phyloP scores from a whole-genome alignment of 495 filamentous ascomycete genomes.

The Penicillium silybi region DNA sequence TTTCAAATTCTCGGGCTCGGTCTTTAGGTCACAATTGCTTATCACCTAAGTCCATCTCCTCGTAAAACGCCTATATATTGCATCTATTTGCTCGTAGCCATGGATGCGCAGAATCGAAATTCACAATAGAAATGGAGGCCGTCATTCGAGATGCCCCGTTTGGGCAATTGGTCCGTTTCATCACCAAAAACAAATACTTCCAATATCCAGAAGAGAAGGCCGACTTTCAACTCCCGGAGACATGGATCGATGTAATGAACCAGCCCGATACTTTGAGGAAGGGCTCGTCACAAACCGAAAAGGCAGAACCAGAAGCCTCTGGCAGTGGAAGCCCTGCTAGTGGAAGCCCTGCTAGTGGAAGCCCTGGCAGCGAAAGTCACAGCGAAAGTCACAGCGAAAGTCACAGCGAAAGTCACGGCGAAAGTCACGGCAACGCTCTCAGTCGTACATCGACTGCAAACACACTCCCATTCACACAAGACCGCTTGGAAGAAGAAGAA shows the following conservation, averaged over 20 bases:
- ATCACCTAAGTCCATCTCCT: not conserved
- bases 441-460: conserved; percentile 10
- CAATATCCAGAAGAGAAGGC: conserved; percentile 53
- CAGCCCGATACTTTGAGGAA: conserved; percentile 3
- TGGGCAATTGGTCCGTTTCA: conserved; percentile 50
- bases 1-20: not conserved
- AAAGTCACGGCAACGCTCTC: not conserved
- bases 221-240: conserved; percentile 46
- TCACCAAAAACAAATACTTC: conserved; percentile 45
- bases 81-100: not conserved
- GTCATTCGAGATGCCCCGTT: conserved; percentile 49
- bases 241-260: conserved; percentile 35
- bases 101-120: not conserved
- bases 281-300: not conserved
- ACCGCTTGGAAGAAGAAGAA: conserved; percentile 38
- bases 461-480: conserved; percentile 33
- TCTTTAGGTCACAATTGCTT: not conserved
- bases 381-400: not conserved
- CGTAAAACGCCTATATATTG: not conserved
- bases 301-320: not conserved
- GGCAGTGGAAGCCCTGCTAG: too few species aligned
- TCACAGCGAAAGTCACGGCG: not conserved
- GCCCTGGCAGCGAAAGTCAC: not conserved
- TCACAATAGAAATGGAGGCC: conserved; percentile 14
- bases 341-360: too few species aligned